phyloP scores from a whole-genome alignment of 1,284 basidiomycete genomes.

The Ceratobasidium theobromae region DNA sequence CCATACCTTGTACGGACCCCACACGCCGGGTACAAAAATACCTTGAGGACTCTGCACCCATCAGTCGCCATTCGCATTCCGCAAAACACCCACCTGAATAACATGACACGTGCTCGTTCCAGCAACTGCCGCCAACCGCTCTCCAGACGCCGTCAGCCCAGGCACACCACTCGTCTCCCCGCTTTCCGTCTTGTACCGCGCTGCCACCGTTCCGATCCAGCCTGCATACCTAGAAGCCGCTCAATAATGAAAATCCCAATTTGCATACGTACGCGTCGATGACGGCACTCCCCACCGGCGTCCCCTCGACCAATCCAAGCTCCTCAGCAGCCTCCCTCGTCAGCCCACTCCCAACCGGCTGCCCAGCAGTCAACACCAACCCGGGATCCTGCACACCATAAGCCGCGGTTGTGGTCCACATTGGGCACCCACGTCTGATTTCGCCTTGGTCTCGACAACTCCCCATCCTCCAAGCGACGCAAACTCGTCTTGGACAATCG shows the following conservation, averaged over 20 bases:
- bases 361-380: conserved; percentile 83
- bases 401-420: background rate
- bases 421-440: background rate
- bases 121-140: conserved; percentile 88
- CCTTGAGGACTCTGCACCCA: conserved; percentile 44
- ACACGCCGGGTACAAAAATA: conserved; percentile 89
- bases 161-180: conserved; percentile 52
- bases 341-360: conserved; percentile 86
- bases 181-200: conserved; percentile 59
- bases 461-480: conserved; percentile 69
- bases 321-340: conserved; percentile 78
- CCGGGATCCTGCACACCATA: conserved; percentile 34
- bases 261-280: conserved; percentile 78
- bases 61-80: background rate
- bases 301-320: conserved; percentile 84
- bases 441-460: conserved; percentile 33
- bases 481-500: conserved; percentile 69
- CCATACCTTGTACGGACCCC: conserved; percentile 89
- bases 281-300: conserved; percentile 89
- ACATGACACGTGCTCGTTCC: conserved; percentile 97
- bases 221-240: conserved; percentile 75
- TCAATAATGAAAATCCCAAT: background rate
- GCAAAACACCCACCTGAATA: conserved; percentile 60
- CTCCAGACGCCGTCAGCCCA: conserved; percentile 69
- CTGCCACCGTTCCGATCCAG: conserved; percentile 97